phyloP scores from a whole-genome alignment of 1,139 yeast species.

The Kurtzmaniella quercitrusa region DNA sequence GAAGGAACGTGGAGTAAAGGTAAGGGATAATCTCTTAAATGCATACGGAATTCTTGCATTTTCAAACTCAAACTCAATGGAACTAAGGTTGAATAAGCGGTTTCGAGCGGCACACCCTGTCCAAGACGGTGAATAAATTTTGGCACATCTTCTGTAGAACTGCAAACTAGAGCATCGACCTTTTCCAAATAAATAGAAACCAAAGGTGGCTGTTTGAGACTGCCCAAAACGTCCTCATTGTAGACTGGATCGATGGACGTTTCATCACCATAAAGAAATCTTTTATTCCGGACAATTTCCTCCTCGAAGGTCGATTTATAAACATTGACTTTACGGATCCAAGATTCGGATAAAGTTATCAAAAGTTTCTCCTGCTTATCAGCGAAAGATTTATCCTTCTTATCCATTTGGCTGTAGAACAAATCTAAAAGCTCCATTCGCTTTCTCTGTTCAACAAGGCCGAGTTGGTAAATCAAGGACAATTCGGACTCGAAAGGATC shows the following conservation, averaged over 20 bases:
- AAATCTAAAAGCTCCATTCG: conserved; percentile 55
- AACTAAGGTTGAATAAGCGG: conserved; percentile 61
- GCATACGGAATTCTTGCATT: conserved; percentile 50
- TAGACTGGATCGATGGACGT: conserved; percentile 40
- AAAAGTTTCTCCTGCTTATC: conserved; percentile 14
- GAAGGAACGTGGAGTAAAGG: conserved; percentile 46
- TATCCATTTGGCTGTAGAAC: conserved; percentile 36
- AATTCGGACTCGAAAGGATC: conserved; percentile 85
- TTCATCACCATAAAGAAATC: conserved; percentile 43
- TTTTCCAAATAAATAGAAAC: conserved; percentile 54
- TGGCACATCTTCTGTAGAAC: conserved; percentile 47
- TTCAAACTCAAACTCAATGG: conserved; percentile 55
- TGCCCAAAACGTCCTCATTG: conserved; percentile 56
- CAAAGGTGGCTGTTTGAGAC: conserved; percentile 61
- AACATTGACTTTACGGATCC: conserved; percentile 50
- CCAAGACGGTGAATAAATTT: conserved; percentile 68
- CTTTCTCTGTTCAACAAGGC: conserved; percentile 64
- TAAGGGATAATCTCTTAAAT: conserved; percentile 65
- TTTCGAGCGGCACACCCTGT: conserved; percentile 74
- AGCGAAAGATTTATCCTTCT: conserved; percentile 8
- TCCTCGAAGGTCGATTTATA: conserved; percentile 38
- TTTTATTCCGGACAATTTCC: conserved; percentile 51
- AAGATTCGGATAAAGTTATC: conserved; percentile 25
- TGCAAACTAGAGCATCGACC: conserved; percentile 49
- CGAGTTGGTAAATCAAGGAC: conserved; percentile 72